Percentiles rank a stretch among this genome's conserved stretches.
Evolutionary conservation across 2,329 filamentous ascomycete species (phyloP).

Genomic region (Magnaporthiopsis incrustans): DNA sequence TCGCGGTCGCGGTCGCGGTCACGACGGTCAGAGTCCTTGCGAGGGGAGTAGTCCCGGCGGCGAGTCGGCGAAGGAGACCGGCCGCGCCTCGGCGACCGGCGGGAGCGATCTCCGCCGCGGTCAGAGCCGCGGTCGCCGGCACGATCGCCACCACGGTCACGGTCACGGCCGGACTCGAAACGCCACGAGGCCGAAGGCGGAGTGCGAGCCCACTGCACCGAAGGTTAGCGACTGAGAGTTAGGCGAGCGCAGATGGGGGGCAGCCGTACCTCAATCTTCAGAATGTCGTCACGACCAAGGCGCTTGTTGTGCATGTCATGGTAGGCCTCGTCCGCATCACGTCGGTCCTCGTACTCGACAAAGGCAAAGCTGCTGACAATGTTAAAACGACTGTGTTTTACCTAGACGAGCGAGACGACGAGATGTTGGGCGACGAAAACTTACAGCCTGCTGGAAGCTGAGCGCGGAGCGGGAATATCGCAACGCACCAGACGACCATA

Average conservation of each 20-base stretch:
- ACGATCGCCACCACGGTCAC: conserved; percentile 32
- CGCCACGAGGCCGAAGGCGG: conserved; percentile 97
- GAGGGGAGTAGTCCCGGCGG: conserved; percentile 75
- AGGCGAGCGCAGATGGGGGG: not conserved
- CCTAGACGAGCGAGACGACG: not conserved
- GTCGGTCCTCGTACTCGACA: conserved; percentile 97
- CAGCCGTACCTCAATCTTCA: conserved; percentile 86
- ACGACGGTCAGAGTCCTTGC: conserved; percentile 73
- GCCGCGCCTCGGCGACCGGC: conserved; percentile 56
- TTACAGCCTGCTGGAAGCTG: conserved; percentile 90
- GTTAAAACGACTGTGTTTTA: conserved; percentile 8
- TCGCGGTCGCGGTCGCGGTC: conserved; percentile 67
- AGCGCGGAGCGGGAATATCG: conserved; percentile 93
- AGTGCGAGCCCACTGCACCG: conserved; percentile 86
- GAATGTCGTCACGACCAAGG: conserved; percentile 84
- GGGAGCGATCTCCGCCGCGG: conserved; percentile 16
- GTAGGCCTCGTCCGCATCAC: conserved; percentile 97
- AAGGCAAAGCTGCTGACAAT: conserved; percentile 68
- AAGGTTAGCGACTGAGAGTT: not conserved
- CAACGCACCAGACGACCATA: conserved; percentile 97
- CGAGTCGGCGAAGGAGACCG: conserved; percentile 70
- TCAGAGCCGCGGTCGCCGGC: conserved; percentile 19
- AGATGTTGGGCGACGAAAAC: conserved; percentile 29
- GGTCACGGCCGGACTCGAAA: conserved; percentile 85
- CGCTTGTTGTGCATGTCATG: conserved; percentile 99